These are phyloP conservation scores for Rubia tinctorum DNA, from an alignment of 305 asterid species.

Conservation along the genomic window DNA sequence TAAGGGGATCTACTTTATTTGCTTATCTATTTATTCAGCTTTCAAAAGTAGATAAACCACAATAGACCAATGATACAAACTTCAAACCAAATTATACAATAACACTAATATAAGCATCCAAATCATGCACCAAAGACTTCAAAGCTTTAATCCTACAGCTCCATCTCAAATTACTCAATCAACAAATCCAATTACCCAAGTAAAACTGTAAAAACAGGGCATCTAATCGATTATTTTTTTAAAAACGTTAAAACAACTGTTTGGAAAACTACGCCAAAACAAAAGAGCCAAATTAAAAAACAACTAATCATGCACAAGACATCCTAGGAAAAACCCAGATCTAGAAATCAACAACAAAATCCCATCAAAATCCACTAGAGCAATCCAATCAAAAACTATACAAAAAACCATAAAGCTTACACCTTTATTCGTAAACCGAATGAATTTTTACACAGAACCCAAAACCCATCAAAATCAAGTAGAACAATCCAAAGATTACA, in stretches of 20 bases:
- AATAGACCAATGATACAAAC: neutral
- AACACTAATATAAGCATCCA: neutral
- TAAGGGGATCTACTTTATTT: neutral
- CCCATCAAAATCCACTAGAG: neutral
- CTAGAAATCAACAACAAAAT: neutral
- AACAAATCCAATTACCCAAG: neutral
- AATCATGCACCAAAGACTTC: neutral
- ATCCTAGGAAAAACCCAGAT: conserved; percentile 9
- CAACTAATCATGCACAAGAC: neutral
- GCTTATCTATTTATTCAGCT: too few relatives aligned
- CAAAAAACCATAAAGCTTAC: too few relatives aligned
- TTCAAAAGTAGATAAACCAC: too few relatives aligned
- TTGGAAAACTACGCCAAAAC: neutral
- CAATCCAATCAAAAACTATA: neutral
- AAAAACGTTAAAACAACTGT: neutral
- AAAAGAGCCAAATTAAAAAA: neutral
- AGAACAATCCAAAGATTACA: neutral
- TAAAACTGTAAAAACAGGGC: neutral
- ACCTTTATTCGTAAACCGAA: neutral
- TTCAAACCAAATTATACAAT: neutral
- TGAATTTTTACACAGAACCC: neutral
- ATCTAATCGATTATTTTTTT: neutral
- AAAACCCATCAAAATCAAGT: neutral
- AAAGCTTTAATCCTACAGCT: too few relatives aligned
- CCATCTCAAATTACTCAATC: too few relatives aligned